Base-by-base conservation (phyloP, 495 filamentous ascomycete species). In the Aspergillus affinis region DNA sequence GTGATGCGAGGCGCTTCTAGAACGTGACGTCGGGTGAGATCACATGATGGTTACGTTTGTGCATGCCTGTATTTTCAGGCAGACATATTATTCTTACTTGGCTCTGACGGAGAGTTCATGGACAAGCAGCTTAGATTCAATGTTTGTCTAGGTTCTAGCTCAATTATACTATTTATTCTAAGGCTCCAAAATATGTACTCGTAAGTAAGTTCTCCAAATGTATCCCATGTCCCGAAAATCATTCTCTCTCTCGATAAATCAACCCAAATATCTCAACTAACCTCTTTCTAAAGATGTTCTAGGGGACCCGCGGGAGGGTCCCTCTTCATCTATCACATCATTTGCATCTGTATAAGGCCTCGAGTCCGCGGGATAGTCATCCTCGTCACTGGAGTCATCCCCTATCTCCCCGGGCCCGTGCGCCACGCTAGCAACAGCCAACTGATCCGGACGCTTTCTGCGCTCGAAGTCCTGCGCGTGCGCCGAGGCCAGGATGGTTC, bases 401-500 rank as follows among this genome's bases (percentile, higher is more conserved):
- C 56, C 54, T 6, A 45, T 63, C 13, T 61, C 68, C 15, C 41
- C 17, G 21, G 59, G 23, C 18, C 60, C 65, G 48, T 58, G 67
- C 7, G 63, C 51, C n/a, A 69, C 62, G 21, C 54, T 44, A 27
- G 62, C 64, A 15, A 60, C 67, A 8, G 69, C 64, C 13, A 75
- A 52, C 44, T 69, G 67, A 15, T 69, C 76, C 4, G 84, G 80
- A 51, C 77, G 82, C 52, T 83, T 77, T 70, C 83, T 87, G 69
- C 90, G 83, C 75, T 94, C 87, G 70, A 96, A 97, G 70, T 97
- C 92, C 65, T 94, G 89, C 41, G 85, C 86, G 62, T 97, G 92
- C 10, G 92, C 92, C 45, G 82, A 76, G 6, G 86, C 84, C 61
- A 96, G 77, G 12, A 89, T 81, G 9, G 84, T 66, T 59, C 89